phyloP scores from a whole-genome alignment of 495 filamentous ascomycete species.

The Choiromyces venosus region DNA sequence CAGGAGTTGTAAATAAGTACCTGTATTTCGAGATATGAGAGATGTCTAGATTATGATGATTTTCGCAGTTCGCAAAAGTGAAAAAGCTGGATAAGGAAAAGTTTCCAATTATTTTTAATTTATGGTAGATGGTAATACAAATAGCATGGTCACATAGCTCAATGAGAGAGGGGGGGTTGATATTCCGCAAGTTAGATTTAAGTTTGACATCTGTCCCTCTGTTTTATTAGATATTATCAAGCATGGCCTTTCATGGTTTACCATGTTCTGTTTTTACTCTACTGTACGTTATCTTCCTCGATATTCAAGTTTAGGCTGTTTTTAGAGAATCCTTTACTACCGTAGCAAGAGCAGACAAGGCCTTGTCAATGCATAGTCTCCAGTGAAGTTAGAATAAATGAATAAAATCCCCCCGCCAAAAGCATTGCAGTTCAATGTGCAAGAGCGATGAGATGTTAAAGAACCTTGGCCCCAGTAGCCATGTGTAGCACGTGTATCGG shows the following conservation, averaged over 20 bases:
- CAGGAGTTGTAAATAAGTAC: not conserved
- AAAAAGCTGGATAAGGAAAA: too few species aligned
- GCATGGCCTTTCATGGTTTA: not conserved
- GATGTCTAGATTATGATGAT: not conserved
- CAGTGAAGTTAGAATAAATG: not conserved
- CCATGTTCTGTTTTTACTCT: not conserved
- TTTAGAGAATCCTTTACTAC: too few species aligned
- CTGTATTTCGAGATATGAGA: not conserved
- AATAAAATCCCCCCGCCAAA: not conserved
- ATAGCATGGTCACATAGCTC: not conserved
- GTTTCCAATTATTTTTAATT: too few species aligned
- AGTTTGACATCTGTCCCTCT: not conserved
- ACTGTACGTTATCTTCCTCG: not conserved
- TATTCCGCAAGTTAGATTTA: not conserved
- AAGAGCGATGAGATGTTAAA: not conserved
- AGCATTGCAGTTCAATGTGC: not conserved
- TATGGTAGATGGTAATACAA: not conserved
- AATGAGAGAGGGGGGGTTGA: not conserved
- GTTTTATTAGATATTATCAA: not conserved
- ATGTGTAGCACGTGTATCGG: not conserved
- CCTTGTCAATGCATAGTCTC: not conserved
- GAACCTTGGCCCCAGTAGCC: not conserved
- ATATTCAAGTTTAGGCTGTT: not conserved
- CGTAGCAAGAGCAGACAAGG: not conserved
- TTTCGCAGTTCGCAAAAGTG: too few species aligned